Evolutionary conservation across 352 stramenopile species (phyloP).

Genomic region (Thalassiosira ordinaria): DNA sequence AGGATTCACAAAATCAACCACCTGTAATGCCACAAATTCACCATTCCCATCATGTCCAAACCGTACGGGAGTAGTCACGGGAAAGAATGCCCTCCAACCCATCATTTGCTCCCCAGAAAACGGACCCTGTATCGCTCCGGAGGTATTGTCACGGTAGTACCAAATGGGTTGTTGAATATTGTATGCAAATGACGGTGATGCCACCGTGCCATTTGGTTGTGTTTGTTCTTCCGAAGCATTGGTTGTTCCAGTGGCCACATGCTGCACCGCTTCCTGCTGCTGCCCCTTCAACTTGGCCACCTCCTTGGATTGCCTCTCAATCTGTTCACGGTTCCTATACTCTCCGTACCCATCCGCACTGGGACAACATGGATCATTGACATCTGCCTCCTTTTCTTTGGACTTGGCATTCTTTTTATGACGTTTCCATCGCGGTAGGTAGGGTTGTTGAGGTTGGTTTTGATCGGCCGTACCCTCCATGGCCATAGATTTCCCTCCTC

Average conservation of each 20-base stretch:
- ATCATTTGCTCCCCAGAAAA: constrained; percentile 75
- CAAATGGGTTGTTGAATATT: constrained; percentile 44
- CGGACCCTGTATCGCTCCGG: constrained; percentile 71
- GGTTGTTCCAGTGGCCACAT: background rate
- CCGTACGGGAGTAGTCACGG: constrained; percentile 51
- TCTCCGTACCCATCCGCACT: constrained; percentile 51
- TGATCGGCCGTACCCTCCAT: constrained; percentile 47
- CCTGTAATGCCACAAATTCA: constrained; percentile 35
- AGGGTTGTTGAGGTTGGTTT: constrained; percentile 36
- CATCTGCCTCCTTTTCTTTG: constrained; percentile 25
- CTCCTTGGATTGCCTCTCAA: constrained; percentile 45
- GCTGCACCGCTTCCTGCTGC: constrained; percentile 6
- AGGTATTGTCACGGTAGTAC: constrained; percentile 74
- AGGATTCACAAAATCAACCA: constrained; percentile 35
- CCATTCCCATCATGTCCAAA: constrained; percentile 33
- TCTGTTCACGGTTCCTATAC: constrained; percentile 59
- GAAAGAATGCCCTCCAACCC: constrained; percentile 81
- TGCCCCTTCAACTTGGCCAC: constrained; percentile 20
- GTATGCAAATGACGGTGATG: constrained; percentile 12
- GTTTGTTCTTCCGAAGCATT: background rate
- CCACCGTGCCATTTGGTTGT: background rate
- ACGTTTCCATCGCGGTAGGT: constrained; percentile 51
- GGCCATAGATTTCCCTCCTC: constrained; percentile 37
- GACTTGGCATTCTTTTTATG: constrained; percentile 41
- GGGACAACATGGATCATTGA: constrained; percentile 57